These are phyloP conservation scores for Zasmidium cellare DNA, from an alignment of 2,329 filamentous ascomycete species.

Conservation along the genomic window DNA sequence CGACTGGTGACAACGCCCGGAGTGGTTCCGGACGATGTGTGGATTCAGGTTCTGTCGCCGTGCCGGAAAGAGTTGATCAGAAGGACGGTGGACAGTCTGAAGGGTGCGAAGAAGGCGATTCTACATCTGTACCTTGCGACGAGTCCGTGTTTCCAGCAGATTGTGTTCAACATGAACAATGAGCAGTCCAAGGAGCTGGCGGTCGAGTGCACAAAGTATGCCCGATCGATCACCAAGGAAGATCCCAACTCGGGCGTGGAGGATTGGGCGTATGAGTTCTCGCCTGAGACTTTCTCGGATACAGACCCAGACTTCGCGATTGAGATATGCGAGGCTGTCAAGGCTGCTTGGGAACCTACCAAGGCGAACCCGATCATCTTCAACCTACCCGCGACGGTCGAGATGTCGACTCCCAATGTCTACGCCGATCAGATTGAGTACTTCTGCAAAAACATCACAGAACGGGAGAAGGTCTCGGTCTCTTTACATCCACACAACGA, in stretches of 20 bases:
- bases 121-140: conserved; percentile 96
- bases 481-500: conserved; percentile 96
- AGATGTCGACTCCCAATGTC: conserved; percentile 91
- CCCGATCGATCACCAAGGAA: conserved; percentile 85
- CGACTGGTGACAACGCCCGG: conserved; percentile 82
- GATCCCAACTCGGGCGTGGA: conserved; percentile 58
- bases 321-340: conserved; percentile 86
- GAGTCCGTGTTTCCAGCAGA: conserved; percentile 88
- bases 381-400: conserved; percentile 94
- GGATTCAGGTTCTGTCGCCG: conserved; percentile 86
- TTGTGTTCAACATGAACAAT: conserved; percentile 86
- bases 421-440: conserved; percentile 97
- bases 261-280: conserved; percentile 80
- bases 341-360: conserved; percentile 85
- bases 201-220: conserved; percentile 80
- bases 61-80: conserved; percentile 89
- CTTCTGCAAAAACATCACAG: conserved; percentile 82
- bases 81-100: conserved; percentile 83
- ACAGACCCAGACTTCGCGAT: conserved; percentile 80
- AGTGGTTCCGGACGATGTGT: conserved; percentile 82
- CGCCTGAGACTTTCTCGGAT: conserved; percentile 87
- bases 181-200: conserved; percentile 80
- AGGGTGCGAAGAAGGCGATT: conserved; percentile 88
- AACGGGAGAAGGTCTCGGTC: conserved; percentile 83
- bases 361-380: conserved; percentile 85